Conservation (phyloP, 2,329 filamentous ascomycete genomes). For the Boeremia lycopersici region DNA sequence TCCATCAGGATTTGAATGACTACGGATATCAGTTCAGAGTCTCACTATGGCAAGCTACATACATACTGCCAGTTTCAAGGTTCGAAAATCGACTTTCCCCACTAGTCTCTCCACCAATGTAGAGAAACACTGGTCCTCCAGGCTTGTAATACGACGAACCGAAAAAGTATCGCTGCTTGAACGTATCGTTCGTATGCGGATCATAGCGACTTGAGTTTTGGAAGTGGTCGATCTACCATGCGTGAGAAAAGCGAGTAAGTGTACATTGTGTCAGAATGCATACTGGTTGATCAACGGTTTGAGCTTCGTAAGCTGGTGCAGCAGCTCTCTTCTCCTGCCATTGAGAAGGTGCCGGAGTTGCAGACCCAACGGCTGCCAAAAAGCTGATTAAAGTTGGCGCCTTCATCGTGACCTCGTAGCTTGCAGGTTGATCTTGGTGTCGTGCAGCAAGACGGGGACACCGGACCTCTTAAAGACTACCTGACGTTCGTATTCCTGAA, state of each 20-base stretch:
- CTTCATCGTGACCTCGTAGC: slow-evolving; percentile 14
- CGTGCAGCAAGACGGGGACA: background rate
- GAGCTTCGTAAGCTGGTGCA: slow-evolving; percentile 25
- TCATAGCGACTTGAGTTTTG: slow-evolving; percentile 49
- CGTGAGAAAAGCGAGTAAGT: background rate
- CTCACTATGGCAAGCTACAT: background rate
- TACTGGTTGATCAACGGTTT: slow-evolving; percentile 36
- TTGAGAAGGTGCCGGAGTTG: slow-evolving; percentile 3
- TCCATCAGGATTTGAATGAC: slow-evolving; percentile 62
- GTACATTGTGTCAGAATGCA: background rate
- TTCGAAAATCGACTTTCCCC: slow-evolving; percentile 49
- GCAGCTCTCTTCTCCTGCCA: slow-evolving; percentile 20
- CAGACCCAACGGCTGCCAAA: slow-evolving; percentile 11
- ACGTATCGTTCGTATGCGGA: slow-evolving; percentile 56
- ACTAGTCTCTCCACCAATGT: slow-evolving; percentile 55
- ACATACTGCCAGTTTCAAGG: slow-evolving; percentile 49
- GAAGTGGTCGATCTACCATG: slow-evolving; percentile 54
- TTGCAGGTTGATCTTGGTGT: background rate
- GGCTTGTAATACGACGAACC: slow-evolving; percentile 60
- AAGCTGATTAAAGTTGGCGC: slow-evolving; percentile 6
- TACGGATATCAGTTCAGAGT: slow-evolving; percentile 18
- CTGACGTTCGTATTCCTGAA: background rate
- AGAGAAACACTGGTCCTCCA: slow-evolving; percentile 59
- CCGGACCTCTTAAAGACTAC: background rate
- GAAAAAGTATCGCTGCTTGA: slow-evolving; percentile 62